Conservation (phyloP, 495 filamentous ascomycete genomes). For the Penicillium argentinense region DNA sequence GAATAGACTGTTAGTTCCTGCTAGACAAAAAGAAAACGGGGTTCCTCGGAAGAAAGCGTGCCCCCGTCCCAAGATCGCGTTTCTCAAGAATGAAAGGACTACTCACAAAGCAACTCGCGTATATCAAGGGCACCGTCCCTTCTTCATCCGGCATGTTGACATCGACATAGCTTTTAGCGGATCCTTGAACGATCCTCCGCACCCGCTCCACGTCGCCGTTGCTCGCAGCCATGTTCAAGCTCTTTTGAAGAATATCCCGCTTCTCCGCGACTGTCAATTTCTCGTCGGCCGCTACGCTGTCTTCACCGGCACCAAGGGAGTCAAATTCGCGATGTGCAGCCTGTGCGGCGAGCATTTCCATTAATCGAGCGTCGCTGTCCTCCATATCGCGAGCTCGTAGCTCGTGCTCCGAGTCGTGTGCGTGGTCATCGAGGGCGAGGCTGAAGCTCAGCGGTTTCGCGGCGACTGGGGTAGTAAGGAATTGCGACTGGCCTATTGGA, state of each 20-base stretch:
- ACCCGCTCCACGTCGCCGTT: slow-evolving; percentile 90
- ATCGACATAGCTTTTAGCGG: slow-evolving; percentile 76
- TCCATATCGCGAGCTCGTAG: slow-evolving; percentile 50
- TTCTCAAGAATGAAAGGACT: slow-evolving; percentile 3
- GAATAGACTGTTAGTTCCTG: slow-evolving; percentile 10
- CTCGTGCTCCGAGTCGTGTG: slow-evolving; percentile 43
- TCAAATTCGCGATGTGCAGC: slow-evolving; percentile 76
- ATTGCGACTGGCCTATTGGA: slow-evolving; percentile 83
- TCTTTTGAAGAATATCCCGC: slow-evolving; percentile 75
- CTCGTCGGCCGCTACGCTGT: slow-evolving; percentile 70
- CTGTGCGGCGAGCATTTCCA: slow-evolving; percentile 96
- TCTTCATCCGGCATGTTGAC: slow-evolving; percentile 92
- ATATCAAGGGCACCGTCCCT: slow-evolving; percentile 91
- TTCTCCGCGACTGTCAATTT: slow-evolving; percentile 77
- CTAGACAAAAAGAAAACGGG: not conserved
- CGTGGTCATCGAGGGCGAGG: slow-evolving; percentile 73
- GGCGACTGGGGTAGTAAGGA: slow-evolving; percentile 79
- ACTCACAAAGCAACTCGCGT: slow-evolving; percentile 97
- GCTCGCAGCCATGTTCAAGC: slow-evolving; percentile 92
- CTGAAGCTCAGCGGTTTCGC: slow-evolving; percentile 83
- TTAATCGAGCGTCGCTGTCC: slow-evolving; percentile 82
- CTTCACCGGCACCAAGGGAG: slow-evolving; percentile 71
- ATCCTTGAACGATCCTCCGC: slow-evolving; percentile 69
- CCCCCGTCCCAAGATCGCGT: not conserved
- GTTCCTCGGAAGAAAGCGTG: not conserved